These are phyloP conservation scores for Zygnema cylindricum DNA, from an alignment of 139 green algal genomes.

Conservation along the genomic window DNA sequence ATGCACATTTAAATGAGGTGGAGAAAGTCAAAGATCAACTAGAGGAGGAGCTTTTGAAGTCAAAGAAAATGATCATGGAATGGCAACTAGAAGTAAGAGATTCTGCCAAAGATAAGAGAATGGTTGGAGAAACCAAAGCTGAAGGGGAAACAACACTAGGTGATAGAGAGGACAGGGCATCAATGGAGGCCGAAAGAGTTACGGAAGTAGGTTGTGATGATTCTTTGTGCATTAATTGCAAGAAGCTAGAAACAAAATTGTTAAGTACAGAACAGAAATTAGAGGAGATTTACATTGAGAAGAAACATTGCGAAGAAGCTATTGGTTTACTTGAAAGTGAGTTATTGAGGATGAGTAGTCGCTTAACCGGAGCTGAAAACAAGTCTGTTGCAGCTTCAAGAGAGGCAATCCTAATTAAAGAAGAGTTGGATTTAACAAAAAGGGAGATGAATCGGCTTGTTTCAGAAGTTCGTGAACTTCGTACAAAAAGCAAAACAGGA, in stretches of 20 bases:
- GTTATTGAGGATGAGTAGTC: not conserved
- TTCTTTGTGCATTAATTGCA: not conserved
- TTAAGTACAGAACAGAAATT: not conserved
- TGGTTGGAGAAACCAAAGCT: not conserved
- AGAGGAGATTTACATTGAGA: not conserved
- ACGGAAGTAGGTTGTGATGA: too few relatives aligned
- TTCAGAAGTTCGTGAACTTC: conserved; percentile 16
- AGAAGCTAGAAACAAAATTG: not conserved
- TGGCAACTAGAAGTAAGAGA: not conserved
- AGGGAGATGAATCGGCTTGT: conserved; percentile 21
- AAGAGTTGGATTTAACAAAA: not conserved
- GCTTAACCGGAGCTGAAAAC: not conserved
- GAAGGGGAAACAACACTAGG: not conserved
- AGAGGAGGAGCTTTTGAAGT: conserved; percentile 17
- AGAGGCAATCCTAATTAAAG: not conserved
- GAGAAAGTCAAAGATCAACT: conserved; percentile 5
- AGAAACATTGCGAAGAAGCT: not conserved
- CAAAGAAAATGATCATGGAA: not conserved
- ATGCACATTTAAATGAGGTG: not conserved
- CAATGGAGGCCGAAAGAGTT: too few relatives aligned
- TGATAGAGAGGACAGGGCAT: too few relatives aligned
- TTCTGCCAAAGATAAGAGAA: not conserved
- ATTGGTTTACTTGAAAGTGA: not conserved
- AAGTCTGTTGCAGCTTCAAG: not conserved
- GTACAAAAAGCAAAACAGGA: not conserved